phyloP scores from a whole-genome alignment of 805 yeast species.

The Saccharomycopsis sp. region DNA sequence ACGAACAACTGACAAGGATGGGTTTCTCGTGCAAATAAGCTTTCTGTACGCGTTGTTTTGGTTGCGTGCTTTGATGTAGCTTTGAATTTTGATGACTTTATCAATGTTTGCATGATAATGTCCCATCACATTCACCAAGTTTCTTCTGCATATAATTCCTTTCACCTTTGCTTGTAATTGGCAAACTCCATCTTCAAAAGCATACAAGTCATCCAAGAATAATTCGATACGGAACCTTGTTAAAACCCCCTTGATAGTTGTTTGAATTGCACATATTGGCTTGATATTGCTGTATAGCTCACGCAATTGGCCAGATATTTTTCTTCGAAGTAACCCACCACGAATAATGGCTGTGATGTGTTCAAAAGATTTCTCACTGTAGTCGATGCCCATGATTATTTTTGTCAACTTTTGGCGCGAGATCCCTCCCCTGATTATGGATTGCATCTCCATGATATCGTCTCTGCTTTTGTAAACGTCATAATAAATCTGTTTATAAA shows the following conservation, averaged over 20 bases:
- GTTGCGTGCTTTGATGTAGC: constrained; percentile 55
- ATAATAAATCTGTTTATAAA: constrained; percentile 22
- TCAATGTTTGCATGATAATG: constrained; percentile 49
- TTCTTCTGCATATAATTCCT: constrained; percentile 37
- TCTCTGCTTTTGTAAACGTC: constrained; percentile 6
- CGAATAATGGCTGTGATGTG: constrained; percentile 35
- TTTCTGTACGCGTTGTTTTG: constrained; percentile 68
- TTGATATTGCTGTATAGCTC: constrained; percentile 22
- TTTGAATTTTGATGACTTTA: constrained; percentile 66
- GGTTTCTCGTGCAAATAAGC: constrained; percentile 59
- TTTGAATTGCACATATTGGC: constrained; percentile 41
- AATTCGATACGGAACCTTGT: constrained; percentile 48
- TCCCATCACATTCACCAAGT: constrained; percentile 27
- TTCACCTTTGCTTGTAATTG: constrained; percentile 47
- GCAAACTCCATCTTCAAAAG: constrained; percentile 31
- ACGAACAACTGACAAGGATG: constrained; percentile 67
- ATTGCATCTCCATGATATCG: constrained; percentile 30
- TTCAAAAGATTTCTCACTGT: constrained; percentile 32
- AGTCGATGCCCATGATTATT: constrained; percentile 34
- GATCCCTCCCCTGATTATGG: constrained; percentile 38
- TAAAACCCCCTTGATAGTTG: constrained; percentile 54
- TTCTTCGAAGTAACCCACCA: constrained; percentile 33
- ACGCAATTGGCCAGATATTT: constrained; percentile 21
- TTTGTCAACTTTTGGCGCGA: constrained; percentile 34
- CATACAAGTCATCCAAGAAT: constrained; percentile 44